These are phyloP conservation scores for Dichomitus squalens DNA, from an alignment of 1,284 basidiomycete species.

Conservation along the genomic window DNA sequence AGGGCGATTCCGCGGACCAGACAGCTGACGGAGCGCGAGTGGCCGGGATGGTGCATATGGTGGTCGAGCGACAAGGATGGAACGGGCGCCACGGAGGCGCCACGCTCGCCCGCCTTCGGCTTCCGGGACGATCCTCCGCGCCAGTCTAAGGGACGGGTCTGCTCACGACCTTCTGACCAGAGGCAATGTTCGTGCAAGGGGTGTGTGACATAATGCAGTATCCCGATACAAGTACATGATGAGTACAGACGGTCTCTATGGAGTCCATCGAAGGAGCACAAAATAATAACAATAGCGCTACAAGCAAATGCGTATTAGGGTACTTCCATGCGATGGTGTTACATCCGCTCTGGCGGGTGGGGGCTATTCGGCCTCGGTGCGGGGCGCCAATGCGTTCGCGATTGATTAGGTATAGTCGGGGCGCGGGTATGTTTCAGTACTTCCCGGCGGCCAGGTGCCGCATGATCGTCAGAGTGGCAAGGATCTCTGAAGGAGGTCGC, in stretches of 20 bases:
- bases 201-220: too few relatives aligned
- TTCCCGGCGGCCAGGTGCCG: slow-evolving; percentile 47
- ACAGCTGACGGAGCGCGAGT: too few relatives aligned
- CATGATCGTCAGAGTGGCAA: slow-evolving; percentile 67
- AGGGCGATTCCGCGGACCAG: too few relatives aligned
- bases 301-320: slow-evolving; percentile 3
- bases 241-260: background rate
- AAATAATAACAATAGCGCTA: slow-evolving; percentile 18
- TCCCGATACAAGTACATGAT: background rate
- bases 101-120: background rate
- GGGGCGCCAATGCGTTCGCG: background rate
- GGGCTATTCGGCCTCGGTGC: too few relatives aligned
- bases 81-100: too few relatives aligned
- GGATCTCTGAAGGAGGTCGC: slow-evolving; percentile 47
- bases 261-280: background rate
- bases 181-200: too few relatives aligned
- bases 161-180: too few relatives aligned
- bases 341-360: background rate
- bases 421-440: slow-evolving; percentile 20
- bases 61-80: too few relatives aligned
- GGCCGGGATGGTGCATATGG: background rate
- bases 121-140: background rate
- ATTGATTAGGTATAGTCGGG: background rate
- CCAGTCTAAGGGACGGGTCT: too few relatives aligned
- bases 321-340: background rate